These are phyloP conservation scores for Casuarina cunninghamiana DNA, from an alignment of 306 rosid species.

Conservation along the genomic window DNA sequence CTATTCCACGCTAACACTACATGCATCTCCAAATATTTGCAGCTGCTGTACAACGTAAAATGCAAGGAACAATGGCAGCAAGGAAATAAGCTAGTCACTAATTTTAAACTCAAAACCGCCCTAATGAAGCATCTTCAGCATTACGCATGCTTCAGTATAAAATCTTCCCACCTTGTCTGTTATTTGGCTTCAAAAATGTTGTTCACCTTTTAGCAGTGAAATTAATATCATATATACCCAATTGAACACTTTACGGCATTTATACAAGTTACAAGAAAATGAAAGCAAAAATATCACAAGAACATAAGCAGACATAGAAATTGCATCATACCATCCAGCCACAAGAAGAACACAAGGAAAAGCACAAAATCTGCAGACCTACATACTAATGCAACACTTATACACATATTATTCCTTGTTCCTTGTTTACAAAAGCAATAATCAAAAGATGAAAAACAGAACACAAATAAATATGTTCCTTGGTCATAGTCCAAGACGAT, in stretches of 20 bases:
- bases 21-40: background rate
- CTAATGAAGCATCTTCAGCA: background rate
- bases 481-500: background rate
- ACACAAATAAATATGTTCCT: background rate
- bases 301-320: background rate
- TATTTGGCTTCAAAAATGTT: background rate
- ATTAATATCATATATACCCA: background rate
- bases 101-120: background rate
- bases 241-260: background rate
- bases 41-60: background rate
- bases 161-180: background rate
- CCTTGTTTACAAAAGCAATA: too few species aligned
- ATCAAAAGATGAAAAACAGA: background rate
- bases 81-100: background rate
- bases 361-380: background rate
- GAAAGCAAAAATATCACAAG: background rate
- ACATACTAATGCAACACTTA: slow-evolving; percentile 2
- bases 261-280: background rate
- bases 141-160: background rate
- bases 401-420: background rate
- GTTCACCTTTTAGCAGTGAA: background rate
- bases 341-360: background rate
- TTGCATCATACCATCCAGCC: background rate
- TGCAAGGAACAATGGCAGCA: background rate
- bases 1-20: background rate